Evolutionary conservation across 163 green algal species (phyloP).

Genomic region (Scenedesmus sp.): DNA sequence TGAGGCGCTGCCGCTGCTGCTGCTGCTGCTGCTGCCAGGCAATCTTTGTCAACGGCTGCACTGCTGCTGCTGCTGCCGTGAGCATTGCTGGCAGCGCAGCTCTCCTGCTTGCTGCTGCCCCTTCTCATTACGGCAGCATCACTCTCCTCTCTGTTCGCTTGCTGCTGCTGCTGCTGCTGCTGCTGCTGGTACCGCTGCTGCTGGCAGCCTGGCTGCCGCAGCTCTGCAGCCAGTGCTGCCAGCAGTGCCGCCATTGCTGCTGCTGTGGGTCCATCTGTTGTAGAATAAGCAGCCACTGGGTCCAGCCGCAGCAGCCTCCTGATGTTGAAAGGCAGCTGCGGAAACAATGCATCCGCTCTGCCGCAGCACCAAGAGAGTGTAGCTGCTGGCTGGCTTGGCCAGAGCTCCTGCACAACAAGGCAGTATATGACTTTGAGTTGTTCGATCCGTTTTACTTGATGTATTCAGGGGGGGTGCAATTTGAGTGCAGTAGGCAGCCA

Average conservation of each 20-base stretch:
- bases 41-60: background rate
- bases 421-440: background rate
- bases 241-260: conserved; percentile 30
- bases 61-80: background rate
- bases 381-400: background rate
- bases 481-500: conserved; percentile 27
- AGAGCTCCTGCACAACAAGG: background rate
- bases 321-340: background rate
- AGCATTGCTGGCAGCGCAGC: background rate
- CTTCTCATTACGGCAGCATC: background rate
- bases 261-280: conserved; percentile 36
- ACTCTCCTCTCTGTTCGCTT: background rate
- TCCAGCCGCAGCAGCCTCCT: conserved; percentile 26
- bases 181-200: conserved; percentile 14
- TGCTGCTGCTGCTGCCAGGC: background rate
- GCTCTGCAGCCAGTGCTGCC: background rate
- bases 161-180: conserved; percentile 6
- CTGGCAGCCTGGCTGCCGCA: background rate
- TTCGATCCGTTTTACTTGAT: background rate
- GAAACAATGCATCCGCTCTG: conserved; percentile 41
- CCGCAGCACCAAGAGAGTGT: conserved; percentile 8
- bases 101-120: background rate
- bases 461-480: background rate
- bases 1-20: background rate
- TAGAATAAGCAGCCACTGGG: conserved; percentile 34